Evolutionary conservation across 176 grass and related monocot genomes (phyloP), one percentile per base, ranked within the genome.

Genomic region (Eleusine indica): DNA sequence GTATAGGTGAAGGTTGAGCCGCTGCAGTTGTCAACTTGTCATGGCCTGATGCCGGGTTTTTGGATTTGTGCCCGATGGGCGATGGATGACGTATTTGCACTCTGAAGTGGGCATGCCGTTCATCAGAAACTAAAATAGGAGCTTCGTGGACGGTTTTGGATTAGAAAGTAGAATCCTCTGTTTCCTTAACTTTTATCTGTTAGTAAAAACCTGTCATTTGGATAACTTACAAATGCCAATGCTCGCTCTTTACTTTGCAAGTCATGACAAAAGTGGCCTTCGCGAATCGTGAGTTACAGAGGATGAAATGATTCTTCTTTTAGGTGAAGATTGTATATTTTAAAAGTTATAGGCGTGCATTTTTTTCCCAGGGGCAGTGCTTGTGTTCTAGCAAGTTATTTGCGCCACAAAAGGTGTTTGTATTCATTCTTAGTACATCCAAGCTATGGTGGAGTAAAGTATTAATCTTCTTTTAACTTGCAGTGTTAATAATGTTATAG

Each of bases 11-110:
- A 32, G 46, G 1, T 30, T 35, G 0, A 56, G 30, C 18, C 53
- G 53, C 53, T 19, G 53, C 53, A 19, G 18, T 57, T 21, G 17
- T 51, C 72, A 61, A 19, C 5, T 57, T 21, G 17, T 51, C 72
- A 61, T 51, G 54, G 42, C 32, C 17, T n/a, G 35, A 39, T 22
- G 35, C 51, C 75, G 41, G 38, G 15, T 92, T 80, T 71, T 76
- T 76, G n/a, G 67, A 66, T 17, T 0, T 22, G 15, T 35, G 25
- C 60, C 12, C 4, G 63, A 47, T 21, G 42, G 76, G 13, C 4
- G 63, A 47, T 21, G 42, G 76, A 21, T 28, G 19, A 47, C 25
- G 9, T 17, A 12, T 53, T 53, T 53, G 5, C 28, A 2, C 61
- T 66, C 43, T 38, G 77, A 15, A 2, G 43, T 3, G 6, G 4